Conservation (phyloP, 306 rosid genomes). For the Prunus persica region Prunus_persica_NCBIv2 NC_034012.1:8099501-8100000, state of each 20-base stretch:
- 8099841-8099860: neutral
- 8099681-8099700: neutral
- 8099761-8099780: neutral
- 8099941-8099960: neutral
- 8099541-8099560: neutral
- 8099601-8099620: slow-evolving; percentile 21
- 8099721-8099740: neutral
- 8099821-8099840: slow-evolving; percentile 37
- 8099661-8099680: neutral
- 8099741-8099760: slow-evolving; percentile 6
- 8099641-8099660: neutral
- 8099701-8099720: slow-evolving; percentile 9
- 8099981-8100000: neutral
- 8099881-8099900: neutral
- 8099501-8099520: neutral
- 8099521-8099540: neutral
- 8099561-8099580: neutral
- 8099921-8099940: slow-evolving; percentile 9
- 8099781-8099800: slow-evolving; percentile 6
- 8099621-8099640: slow-evolving; percentile 7
- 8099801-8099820: neutral
- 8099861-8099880: neutral
- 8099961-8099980: neutral
- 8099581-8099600: neutral
- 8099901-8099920: neutral